Conservation (phyloP, 2,329 filamentous ascomycete genomes). For the Exophiala mesophila region DNA sequence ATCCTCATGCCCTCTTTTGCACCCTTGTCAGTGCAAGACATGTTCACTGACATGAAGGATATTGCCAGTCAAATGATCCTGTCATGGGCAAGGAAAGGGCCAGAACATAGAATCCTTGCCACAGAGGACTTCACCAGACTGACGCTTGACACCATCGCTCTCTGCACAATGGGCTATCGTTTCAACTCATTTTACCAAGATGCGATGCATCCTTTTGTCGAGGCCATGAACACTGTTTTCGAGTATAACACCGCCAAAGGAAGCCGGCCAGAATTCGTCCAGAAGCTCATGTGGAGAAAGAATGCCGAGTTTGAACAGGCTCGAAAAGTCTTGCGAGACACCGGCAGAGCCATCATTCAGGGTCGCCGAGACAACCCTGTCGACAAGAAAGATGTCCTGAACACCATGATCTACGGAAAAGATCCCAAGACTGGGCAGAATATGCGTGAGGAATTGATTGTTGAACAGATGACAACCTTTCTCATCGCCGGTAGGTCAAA, state of each 20-base stretch:
- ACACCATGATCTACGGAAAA: conserved; percentile 63
- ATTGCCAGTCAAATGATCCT: conserved; percentile 36
- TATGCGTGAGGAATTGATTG: conserved; percentile 59
- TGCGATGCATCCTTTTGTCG: conserved; percentile 63
- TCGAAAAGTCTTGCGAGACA: conserved; percentile 40
- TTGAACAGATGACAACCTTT: conserved; percentile 69
- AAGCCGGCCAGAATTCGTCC: conserved; percentile 44
- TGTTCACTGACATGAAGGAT: conserved; percentile 34
- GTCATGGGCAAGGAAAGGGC: conserved; percentile 48
- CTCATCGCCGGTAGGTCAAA: conserved; percentile 52
- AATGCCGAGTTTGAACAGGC: conserved; percentile 8
- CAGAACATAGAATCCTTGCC: conserved; percentile 52
- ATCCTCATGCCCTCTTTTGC: conserved; percentile 23
- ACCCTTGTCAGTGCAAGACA: conserved; percentile 16
- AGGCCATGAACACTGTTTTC: conserved; percentile 60
- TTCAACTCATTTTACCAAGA: conserved; percentile 72
- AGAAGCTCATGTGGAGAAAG: conserved; percentile 39
- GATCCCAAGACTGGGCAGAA: conserved; percentile 64
- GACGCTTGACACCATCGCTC: conserved; percentile 15
- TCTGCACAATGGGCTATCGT: conserved; percentile 62
- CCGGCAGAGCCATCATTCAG: conserved; percentile 57
- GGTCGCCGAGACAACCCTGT: conserved; percentile 52
- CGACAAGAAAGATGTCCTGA: conserved; percentile 62
- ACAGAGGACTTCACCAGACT: conserved; percentile 59
- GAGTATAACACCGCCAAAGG: conserved; percentile 49